phyloP scores from a whole-genome alignment of 2,329 filamentous ascomycete species.

The Trichoderma aggressivum region DNA sequence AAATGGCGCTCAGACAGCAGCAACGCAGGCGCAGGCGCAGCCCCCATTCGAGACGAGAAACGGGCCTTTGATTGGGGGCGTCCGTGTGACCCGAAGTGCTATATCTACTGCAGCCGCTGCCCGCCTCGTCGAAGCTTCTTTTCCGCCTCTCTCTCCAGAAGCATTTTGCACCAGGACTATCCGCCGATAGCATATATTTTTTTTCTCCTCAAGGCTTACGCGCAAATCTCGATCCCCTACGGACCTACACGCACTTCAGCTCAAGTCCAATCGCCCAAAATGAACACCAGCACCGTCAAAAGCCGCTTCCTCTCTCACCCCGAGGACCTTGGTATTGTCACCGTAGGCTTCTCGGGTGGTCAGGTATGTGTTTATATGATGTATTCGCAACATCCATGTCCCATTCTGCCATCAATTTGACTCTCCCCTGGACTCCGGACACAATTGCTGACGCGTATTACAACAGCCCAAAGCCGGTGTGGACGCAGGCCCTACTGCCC shows the following conservation, averaged over 20 bases:
- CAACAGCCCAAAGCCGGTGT: slow-evolving; percentile 81
- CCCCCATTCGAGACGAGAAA: background rate
- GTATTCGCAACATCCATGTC: background rate
- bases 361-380: slow-evolving; percentile 59
- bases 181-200: background rate
- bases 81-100: slow-evolving; percentile 6
- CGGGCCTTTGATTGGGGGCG: background rate
- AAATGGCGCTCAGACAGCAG: slow-evolving; percentile 14
- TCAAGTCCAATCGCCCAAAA: slow-evolving; percentile 24
- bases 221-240: background rate
- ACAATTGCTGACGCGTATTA: background rate
- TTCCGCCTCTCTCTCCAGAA: background rate
- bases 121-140: background rate
- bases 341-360: slow-evolving; percentile 93
- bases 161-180: background rate
- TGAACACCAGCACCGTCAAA: slow-evolving; percentile 53
- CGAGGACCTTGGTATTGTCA: slow-evolving; percentile 83
- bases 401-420: background rate
- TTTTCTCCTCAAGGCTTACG: background rate
- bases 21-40: slow-evolving; percentile 8
- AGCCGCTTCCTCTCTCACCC: slow-evolving; percentile 76
- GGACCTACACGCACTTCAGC: background rate
- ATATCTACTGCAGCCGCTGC: slow-evolving; percentile 9
- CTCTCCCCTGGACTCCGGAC: background rate
- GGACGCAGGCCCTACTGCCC: slow-evolving; percentile 81